These are phyloP conservation scores for Rhizopogon sp. DNA, from an alignment of 768 basidiomycete genomes.

Conservation along the genomic window DNA sequence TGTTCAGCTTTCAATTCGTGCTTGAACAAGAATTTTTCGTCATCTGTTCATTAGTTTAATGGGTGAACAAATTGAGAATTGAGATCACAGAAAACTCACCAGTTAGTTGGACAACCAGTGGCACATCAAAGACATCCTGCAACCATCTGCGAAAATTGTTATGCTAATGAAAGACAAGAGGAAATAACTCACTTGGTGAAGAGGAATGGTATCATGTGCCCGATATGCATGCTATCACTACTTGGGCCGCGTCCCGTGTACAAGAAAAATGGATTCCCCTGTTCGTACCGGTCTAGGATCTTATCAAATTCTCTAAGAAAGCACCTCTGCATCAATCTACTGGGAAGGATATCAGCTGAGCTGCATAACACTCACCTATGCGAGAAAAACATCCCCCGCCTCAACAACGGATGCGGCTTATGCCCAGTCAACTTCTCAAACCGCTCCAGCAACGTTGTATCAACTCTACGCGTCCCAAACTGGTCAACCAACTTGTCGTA, in stretches of 20 bases:
- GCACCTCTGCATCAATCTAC: not conserved
- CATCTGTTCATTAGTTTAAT: constrained; percentile 49
- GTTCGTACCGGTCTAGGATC: constrained; percentile 93
- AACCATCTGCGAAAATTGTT: constrained; percentile 64
- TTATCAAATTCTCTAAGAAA: constrained; percentile 80
- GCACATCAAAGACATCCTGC: constrained; percentile 93
- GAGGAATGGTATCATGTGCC: constrained; percentile 95
- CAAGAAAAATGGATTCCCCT: constrained; percentile 95
- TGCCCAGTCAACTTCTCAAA: constrained; percentile 91
- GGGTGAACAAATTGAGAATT: not conserved
- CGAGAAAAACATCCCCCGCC: constrained; percentile 95
- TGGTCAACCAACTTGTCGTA: constrained; percentile 93
- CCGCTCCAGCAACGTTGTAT: constrained; percentile 70
- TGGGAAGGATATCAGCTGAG: not conserved
- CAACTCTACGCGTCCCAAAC: constrained; percentile 86
- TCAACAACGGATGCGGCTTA: constrained; percentile 80
- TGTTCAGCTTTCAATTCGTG: constrained; percentile 89
- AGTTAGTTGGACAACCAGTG: constrained; percentile 92
- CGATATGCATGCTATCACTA: constrained; percentile 95
- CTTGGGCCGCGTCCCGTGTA: constrained; percentile 98
- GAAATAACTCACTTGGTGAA: constrained; percentile 80
- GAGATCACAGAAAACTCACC: constrained; percentile 40
- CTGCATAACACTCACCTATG: constrained; percentile 63
- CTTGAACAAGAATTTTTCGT: constrained; percentile 99
- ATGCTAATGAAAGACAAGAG: not conserved